Evolutionary conservation across 306 rosid species (phyloP), one percentile per base, ranked within the genome.

Genomic region (Potentilla sterilis): DNA sequence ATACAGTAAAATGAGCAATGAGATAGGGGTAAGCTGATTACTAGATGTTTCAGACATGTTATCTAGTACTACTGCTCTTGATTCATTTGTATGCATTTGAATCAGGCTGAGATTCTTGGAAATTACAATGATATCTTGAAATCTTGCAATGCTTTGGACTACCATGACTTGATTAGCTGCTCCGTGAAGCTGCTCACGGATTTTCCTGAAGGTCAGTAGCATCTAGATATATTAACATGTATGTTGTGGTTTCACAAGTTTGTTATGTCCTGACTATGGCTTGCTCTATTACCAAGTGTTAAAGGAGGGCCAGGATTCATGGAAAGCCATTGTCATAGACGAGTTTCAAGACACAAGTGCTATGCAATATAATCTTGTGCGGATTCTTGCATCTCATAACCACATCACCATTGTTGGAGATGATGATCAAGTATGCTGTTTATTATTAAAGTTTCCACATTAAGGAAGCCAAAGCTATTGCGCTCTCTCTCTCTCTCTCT

Each of bases 311-410:
- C 95, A 79, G 82, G 86, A 88, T 63, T 75, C 80, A 15, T 92
- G 97, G 96, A 92, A 86, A 86, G 96, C 97, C 76, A 85, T 92
- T 79, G 89, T 94, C 58, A 83, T 94, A 73, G 98, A 94, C 76
- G 98, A 94, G 90, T 94, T 94, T 88, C 98, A 94, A 85, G 98
- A 94, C 71, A 94, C 98, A 7, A 94, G 97, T 84, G 77, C 95
- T 86, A 94, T 87, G 97, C 98, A 94, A 77, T 94, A 94, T 82
- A 90, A 63, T 48, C 85, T 94, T 88, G 81, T 92, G 65, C 86
- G 69, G 73, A 67, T 87, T 83, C 91, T 94, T 69, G 89, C 95
- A 28, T 90, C 89, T 69, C 95, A 90, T 75, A 81, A 83, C 70
- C 87, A 72, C 78, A 85, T 94, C 75, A 94, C 98, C 73, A 88